Evolutionary conservation across 2,329 filamentous ascomycete species (phyloP).

Genomic region (Colletotrichum sp.): DNA sequence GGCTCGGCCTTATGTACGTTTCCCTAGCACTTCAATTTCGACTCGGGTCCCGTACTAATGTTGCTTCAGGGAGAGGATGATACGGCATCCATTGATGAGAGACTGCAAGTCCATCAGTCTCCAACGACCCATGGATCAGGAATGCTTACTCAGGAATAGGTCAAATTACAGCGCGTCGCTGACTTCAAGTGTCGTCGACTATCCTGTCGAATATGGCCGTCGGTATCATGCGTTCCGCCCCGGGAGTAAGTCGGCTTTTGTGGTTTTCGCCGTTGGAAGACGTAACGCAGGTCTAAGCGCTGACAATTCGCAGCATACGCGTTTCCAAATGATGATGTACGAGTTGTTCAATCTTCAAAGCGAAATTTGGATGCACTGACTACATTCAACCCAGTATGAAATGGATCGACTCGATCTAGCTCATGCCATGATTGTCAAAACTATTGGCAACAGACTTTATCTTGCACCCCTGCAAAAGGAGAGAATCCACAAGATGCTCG

Average conservation of each 20-base stretch:
- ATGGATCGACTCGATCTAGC: background rate
- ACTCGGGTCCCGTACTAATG: background rate
- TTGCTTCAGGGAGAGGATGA: background rate
- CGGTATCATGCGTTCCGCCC: background rate
- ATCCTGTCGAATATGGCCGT: background rate
- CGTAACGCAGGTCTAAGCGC: background rate
- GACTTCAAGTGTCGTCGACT: background rate
- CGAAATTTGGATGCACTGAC: no score
- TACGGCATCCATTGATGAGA: background rate
- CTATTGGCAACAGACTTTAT: background rate
- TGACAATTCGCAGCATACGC: background rate
- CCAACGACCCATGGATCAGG: no score
- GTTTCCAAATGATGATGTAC: background rate
- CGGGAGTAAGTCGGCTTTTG: background rate
- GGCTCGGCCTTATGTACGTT: background rate
- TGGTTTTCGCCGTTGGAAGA: no score
- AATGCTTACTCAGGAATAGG: background rate
- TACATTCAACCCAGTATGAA: background rate
- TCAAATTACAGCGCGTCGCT: background rate
- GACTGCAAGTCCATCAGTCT: background rate
- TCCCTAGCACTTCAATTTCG: rapidly evolving
- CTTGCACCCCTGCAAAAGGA: background rate
- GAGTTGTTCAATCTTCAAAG: no score
- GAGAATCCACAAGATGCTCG: background rate
- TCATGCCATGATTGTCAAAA: background rate